Base-by-base conservation (phyloP, 768 basidiomycete species). In the Floccularia luteovirens region DNA sequence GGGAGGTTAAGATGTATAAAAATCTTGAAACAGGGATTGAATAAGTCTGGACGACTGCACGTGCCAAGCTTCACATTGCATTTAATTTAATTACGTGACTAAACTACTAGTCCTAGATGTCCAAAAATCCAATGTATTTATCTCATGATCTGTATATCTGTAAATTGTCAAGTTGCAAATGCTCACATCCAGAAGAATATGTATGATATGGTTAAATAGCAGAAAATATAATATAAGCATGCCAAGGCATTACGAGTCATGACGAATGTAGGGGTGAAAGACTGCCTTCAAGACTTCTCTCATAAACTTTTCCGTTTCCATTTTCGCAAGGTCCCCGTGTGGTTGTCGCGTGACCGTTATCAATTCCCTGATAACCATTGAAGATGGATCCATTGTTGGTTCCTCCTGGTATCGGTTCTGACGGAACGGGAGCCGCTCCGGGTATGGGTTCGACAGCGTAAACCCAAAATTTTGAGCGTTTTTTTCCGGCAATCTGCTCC, bases 391-490 rank as follows among this genome's bases (percentile, higher is more conserved):
- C 11, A 30, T 12, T 2, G 10, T 22, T 43, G 7, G 12, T 25
- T 20, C 41, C 17, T 23, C 6, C 25, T 39, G 38, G 6, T 16
- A 27, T n/a, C n/a, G 25, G 5, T 12, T 39, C 25, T n/a, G 25
- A 14, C n/a, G 25, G 38, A 16, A 13, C 52, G 14, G 58, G 36
- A 24, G 54, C 52, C n/a, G 61, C 47, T 19, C 60, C 64, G 5
- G 71, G 58, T 31, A 74, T 51, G 1, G 86, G 82, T 49, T 90
- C 88, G 19, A 90, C 84, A 14, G 88, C 88, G 47, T 91, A 91
- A 31, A 83, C 82, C 87, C 88, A 89, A 56, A 80, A 90, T 52
- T 84, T 89, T 53, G 88, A 90, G 58, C 73, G 79, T 64, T 86
- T 90, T 65, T 82, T 87, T 45, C 87, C 86, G 24, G 75, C 77